phyloP scores from a whole-genome alignment of 306 rosid genomes.

The Cucumis hystrix region DNA sequence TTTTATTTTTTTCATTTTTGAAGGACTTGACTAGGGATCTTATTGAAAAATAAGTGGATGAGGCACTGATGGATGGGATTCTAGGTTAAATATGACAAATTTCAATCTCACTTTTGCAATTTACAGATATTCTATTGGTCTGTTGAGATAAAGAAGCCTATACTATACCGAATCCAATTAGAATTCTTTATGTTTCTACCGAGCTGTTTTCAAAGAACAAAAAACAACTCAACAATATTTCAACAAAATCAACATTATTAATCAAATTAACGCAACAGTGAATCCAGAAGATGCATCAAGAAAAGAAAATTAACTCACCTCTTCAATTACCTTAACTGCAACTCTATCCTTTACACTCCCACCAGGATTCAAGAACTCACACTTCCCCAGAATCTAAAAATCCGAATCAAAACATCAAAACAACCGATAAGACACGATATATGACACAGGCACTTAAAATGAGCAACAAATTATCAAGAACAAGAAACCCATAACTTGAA shows the following conservation, averaged over 20 bases:
- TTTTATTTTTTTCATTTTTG: not conserved
- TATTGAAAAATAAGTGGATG: not conserved
- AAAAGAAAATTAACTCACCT: constrained; percentile 27
- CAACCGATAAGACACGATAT: not conserved
- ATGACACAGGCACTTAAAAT: not conserved
- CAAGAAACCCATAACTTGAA: not conserved
- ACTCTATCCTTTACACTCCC: constrained; percentile 95
- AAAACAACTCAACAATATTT: not conserved
- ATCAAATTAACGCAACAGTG: not conserved
- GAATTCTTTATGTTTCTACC: not conserved
- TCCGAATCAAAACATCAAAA: not conserved
- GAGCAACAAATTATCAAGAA: not conserved
- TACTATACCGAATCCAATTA: not conserved
- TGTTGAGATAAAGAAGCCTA: not conserved
- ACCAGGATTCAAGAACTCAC: constrained; percentile 94
- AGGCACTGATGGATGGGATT: not conserved
- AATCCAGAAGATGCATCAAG: not conserved
- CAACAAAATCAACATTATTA: not conserved
- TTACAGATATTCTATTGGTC: not conserved
- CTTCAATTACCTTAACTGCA: constrained; percentile 69
- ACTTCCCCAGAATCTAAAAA: constrained; percentile 71
- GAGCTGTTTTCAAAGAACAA: not conserved
- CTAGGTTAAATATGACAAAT: not conserved
- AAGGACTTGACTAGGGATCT: not conserved
- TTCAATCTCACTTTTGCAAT: not conserved